These are phyloP conservation scores for Aspergillus ellipticus DNA, from an alignment of 495 filamentous ascomycete genomes.

Conservation along the genomic window DNA sequence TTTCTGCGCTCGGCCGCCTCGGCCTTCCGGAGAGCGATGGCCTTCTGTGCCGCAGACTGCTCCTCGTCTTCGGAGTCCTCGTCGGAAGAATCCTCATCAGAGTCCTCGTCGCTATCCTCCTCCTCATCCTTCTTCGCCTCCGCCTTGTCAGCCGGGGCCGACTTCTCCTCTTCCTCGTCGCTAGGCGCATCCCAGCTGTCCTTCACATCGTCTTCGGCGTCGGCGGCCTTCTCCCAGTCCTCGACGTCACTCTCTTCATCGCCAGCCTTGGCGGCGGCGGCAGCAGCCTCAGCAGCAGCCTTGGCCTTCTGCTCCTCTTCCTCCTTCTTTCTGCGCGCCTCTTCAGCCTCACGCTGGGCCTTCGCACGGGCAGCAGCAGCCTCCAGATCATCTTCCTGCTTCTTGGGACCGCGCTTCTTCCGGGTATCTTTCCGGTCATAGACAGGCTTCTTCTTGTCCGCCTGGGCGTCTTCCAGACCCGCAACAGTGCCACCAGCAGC, in stretches of 20 bases:
- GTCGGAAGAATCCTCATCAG: slow-evolving; percentile 53
- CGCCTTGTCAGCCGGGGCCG: slow-evolving; percentile 24
- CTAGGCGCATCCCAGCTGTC: slow-evolving; percentile 92
- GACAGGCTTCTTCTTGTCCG: slow-evolving; percentile 71
- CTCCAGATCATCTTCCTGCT: slow-evolving; percentile 70
- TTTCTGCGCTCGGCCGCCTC: slow-evolving; percentile 87
- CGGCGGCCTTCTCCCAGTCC: slow-evolving; percentile 86
- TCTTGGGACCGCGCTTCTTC: slow-evolving; percentile 73
- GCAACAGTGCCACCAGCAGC: slow-evolving; percentile 75
- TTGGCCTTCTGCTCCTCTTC: slow-evolving; percentile 64
- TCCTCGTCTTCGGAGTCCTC: slow-evolving; percentile 74
- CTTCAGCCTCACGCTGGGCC: slow-evolving; percentile 61
- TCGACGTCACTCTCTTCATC: slow-evolving; percentile 64
- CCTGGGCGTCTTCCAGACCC: slow-evolving; percentile 57
- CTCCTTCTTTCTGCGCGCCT: slow-evolving; percentile 60
- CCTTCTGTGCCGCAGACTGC: slow-evolving; percentile 60
- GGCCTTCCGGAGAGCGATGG: slow-evolving; percentile 71
- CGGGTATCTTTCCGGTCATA: slow-evolving; percentile 69
- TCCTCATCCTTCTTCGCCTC: slow-evolving; percentile 30
- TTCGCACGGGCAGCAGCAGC: slow-evolving; percentile 58
- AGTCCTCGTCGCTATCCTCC: slow-evolving; percentile 30
- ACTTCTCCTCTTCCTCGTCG: slow-evolving; percentile 65
- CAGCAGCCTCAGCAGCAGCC: slow-evolving; percentile 52
- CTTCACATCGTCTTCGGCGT: slow-evolving; percentile 76
- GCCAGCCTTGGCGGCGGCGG: slow-evolving; percentile 53